Evolutionary conservation across 768 basidiomycete genomes (phyloP).

Genomic region (Cystofilobasidium macerans): DNA sequence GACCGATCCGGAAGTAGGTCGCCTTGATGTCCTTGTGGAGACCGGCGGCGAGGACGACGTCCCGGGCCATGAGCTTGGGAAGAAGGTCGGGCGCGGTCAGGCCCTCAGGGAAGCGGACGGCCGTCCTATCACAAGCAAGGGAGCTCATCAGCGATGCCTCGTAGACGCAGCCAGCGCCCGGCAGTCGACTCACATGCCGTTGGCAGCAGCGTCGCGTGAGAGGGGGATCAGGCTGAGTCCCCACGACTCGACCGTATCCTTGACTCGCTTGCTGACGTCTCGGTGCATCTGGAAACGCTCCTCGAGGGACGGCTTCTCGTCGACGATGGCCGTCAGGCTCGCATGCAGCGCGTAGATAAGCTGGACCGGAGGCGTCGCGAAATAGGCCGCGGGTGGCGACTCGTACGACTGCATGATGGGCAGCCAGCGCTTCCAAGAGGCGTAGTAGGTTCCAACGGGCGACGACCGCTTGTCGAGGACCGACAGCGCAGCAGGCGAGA

Average conservation of each 20-base stretch:
- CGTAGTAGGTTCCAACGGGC: conserved; percentile 69
- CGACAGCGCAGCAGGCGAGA: conserved; percentile 65
- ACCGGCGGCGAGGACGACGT: conserved; percentile 77
- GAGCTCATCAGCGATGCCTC: conserved; percentile 27
- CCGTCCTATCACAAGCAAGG: conserved; percentile 19
- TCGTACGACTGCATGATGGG: conserved; percentile 86
- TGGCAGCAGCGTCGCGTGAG: conserved; percentile 56
- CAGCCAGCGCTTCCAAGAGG: conserved; percentile 35
- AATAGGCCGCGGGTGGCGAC: conserved; percentile 66
- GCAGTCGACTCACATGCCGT: conserved; percentile 90
- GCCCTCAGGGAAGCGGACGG: conserved; percentile 75
- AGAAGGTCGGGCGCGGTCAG: conserved; percentile 58
- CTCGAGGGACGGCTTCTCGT: conserved; percentile 51
- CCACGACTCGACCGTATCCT: conserved; percentile 52
- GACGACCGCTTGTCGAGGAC: conserved; percentile 53
- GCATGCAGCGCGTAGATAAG: conserved; percentile 81
- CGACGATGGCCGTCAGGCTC: conserved; percentile 64
- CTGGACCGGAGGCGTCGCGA: conserved; percentile 87
- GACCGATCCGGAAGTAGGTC: conserved; percentile 87
- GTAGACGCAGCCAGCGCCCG: conserved; percentile 43
- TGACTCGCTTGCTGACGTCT: conserved; percentile 56
- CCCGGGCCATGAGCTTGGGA: conserved; percentile 34
- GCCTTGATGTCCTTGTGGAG: conserved; percentile 73
- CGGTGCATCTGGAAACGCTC: conserved; percentile 69
- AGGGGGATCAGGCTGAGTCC: conserved; percentile 66